A percentile compares a stretch with the other conserved stretches of the same genome.
Evolutionary conservation across 2,329 filamentous ascomycete species (phyloP).

Genomic region (Fusarium buharicum): DNA sequence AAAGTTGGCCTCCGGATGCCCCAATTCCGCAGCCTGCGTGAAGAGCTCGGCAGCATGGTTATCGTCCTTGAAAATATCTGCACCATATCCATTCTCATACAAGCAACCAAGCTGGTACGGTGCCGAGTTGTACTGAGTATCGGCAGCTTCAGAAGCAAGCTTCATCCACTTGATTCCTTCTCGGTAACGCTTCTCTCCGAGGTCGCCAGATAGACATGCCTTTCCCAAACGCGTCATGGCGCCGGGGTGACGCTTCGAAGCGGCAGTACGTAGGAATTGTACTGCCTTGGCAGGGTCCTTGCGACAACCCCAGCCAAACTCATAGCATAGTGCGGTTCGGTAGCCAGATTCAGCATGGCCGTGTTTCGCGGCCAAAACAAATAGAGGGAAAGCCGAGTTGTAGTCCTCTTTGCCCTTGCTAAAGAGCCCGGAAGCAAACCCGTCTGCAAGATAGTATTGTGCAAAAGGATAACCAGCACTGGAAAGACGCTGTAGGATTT

Average conservation of each 20-base stretch:
- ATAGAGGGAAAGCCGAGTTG: conserved; percentile 90
- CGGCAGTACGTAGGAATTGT: conserved; percentile 89
- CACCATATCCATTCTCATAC: conserved; percentile 93
- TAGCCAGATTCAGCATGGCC: conserved; percentile 97
- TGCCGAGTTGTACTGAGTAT: conserved; percentile 89
- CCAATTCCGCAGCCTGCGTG: conserved; percentile 91
- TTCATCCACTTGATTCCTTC: conserved; percentile 98
- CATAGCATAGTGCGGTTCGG: conserved; percentile 92
- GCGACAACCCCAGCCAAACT: conserved; percentile 96
- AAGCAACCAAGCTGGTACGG: conserved; percentile 90
- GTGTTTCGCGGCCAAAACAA: conserved; percentile 93
- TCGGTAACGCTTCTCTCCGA: conserved; percentile 86
- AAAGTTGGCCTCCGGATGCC: conserved; percentile 85
- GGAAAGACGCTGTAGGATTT: conserved; percentile 85
- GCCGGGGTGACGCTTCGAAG: conserved; percentile 93
- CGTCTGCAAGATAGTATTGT: conserved; percentile 96
- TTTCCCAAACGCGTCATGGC: conserved; percentile 93
- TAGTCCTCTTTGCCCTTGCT: conserved; percentile 94
- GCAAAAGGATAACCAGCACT: conserved; percentile 95
- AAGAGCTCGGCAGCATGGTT: conserved; percentile 93
- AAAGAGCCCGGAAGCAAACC: conserved; percentile 92
- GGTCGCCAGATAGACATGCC: conserved; percentile 88
- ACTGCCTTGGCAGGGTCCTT: conserved; percentile 91
- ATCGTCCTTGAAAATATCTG: conserved; percentile 92
- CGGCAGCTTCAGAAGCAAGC: conserved; percentile 87